Evolutionary conservation across 345 rosid species (phyloP).

Genomic region (Excoecaria agallocha): DNA sequence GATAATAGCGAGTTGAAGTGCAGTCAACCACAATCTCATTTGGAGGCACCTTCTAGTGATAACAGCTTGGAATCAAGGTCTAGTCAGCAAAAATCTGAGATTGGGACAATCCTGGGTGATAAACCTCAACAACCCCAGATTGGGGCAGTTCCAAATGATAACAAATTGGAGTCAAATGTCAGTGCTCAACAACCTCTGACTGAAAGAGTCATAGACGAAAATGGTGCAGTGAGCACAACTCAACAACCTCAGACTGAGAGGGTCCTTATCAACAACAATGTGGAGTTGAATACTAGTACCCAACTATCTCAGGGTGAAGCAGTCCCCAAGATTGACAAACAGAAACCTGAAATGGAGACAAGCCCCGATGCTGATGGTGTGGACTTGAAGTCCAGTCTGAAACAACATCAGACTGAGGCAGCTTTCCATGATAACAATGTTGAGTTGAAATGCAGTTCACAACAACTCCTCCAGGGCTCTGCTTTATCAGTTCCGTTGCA

Average conservation of each 20-base stretch:
- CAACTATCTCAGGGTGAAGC: background rate
- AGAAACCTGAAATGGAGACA: background rate
- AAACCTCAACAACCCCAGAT: background rate
- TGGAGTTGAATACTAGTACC: background rate
- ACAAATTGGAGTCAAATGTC: background rate
- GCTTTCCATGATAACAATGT: conserved; percentile 5
- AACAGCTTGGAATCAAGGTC: background rate
- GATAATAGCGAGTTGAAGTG: conserved; percentile 19
- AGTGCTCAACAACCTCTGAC: background rate
- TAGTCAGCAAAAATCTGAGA: background rate
- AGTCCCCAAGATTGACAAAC: background rate
- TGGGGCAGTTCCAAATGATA: background rate
- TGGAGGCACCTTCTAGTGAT: background rate
- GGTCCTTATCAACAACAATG: background rate
- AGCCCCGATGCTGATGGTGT: background rate
- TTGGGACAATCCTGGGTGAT: background rate
- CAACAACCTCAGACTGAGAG: background rate
- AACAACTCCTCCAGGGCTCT: conserved; percentile 15
- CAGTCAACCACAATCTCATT: background rate
- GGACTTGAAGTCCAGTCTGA: background rate
- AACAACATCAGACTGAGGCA: background rate
- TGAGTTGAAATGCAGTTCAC: conserved; percentile 18
- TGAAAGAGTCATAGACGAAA: background rate
- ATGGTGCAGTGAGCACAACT: conserved; percentile 12
- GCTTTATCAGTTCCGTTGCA: conserved; percentile 25